phyloP scores from a whole-genome alignment of 2,329 filamentous ascomycete genomes.

The Hypoxylon sp. region DNA sequence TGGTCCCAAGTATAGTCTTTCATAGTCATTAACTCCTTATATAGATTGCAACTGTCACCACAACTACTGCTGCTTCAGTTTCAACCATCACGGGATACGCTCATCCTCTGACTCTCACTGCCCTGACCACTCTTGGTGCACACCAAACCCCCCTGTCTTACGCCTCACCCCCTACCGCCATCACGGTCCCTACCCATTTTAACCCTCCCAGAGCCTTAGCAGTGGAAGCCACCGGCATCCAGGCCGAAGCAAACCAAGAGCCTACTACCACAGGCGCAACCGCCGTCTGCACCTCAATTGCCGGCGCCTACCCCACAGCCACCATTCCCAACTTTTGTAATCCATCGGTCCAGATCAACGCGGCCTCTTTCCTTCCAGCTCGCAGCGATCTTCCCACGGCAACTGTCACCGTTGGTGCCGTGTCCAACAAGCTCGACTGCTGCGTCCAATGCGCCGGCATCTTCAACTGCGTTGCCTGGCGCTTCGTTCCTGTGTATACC shows the following conservation, averaged over 20 bases:
- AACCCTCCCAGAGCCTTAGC: conserved; percentile 42
- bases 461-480: conserved; percentile 54
- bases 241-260: conserved; percentile 2
- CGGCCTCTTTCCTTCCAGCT: conserved; percentile 39
- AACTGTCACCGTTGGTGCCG: conserved; percentile 48
- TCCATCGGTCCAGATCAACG: conserved; percentile 50
- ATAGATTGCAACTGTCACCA: conserved; percentile 32
- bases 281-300: conserved; percentile 48
- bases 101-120: conserved; percentile 50
- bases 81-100: conserved; percentile 51
- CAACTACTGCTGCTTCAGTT: conserved; percentile 14
- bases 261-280: conserved; percentile 5
- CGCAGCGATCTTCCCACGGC: conserved; percentile 41
- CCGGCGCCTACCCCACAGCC: conserved; percentile 46
- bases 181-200: conserved; percentile 43
- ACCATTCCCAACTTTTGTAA: conserved; percentile 54
- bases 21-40: conserved; percentile 23
- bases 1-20: neutral
- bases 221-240: conserved; percentile 46
- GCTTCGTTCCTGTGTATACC: conserved; percentile 49
- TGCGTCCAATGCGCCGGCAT: conserved; percentile 51
- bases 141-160: conserved; percentile 49
- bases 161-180: conserved; percentile 48
- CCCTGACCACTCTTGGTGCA: conserved; percentile 45
- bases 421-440: conserved; percentile 52